Conservation (phyloP, 108 stramenopile genomes). For the Fragilaria radians region DNA sequence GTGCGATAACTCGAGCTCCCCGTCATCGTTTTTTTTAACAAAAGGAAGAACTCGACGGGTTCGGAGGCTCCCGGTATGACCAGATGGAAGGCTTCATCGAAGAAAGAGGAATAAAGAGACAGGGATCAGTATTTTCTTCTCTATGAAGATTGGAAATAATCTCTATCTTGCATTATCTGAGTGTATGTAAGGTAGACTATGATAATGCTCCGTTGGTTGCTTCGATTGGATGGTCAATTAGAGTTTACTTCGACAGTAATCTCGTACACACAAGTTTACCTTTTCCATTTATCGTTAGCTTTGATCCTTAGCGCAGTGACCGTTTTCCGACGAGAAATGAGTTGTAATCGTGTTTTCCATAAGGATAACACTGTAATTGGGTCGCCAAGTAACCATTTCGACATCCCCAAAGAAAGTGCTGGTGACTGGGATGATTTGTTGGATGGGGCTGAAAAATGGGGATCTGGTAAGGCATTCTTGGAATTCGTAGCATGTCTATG, state of each 20-base stretch:
- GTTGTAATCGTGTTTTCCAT: constrained; percentile 75
- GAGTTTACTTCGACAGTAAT: constrained; percentile 5
- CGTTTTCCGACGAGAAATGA: constrained; percentile 70
- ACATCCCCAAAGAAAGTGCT: background rate
- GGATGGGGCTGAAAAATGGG: background rate
- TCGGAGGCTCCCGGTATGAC: too few relatives aligned
- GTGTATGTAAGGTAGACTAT: too few relatives aligned
- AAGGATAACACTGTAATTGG: constrained; percentile 14
- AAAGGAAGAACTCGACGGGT: too few relatives aligned
- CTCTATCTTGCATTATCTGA: too few relatives aligned
- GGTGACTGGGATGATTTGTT: constrained; percentile 3
- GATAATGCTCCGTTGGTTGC: too few relatives aligned
- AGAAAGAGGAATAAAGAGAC: too few relatives aligned
- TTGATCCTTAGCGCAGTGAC: constrained; percentile 45
- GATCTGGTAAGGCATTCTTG: background rate
- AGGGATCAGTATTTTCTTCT: too few relatives aligned
- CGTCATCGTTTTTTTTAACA: too few relatives aligned
- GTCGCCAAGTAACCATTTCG: background rate
- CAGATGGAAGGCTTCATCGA: too few relatives aligned
- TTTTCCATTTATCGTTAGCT: constrained; percentile 7
- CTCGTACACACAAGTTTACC: constrained; percentile 5
- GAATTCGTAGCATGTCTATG: background rate
- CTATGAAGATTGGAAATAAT: too few relatives aligned
- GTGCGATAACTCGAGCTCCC: too few relatives aligned
- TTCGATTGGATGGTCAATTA: too few relatives aligned